Evolutionary conservation across 2,329 filamentous ascomycete genomes (phyloP).

Genomic region (Pseudocercospora vitis): DNA sequence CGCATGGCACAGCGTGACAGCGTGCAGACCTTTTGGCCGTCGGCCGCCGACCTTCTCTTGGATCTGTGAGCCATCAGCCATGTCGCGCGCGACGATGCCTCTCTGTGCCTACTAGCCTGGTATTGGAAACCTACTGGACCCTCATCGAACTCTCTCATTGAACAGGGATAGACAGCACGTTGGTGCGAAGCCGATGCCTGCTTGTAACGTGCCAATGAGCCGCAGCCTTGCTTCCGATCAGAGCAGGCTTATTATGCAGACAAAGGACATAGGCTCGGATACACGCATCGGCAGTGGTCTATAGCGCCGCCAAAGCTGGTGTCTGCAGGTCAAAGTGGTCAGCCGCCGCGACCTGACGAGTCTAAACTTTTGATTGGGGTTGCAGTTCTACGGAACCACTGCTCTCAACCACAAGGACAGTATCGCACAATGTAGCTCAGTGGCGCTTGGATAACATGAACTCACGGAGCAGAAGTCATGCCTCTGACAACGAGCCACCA

Average conservation of each 20-base stretch:
- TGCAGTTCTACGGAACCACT: neutral
- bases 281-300: neutral
- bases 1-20: neutral
- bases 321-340: neutral
- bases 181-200: neutral
- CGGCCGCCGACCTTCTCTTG: too few species aligned
- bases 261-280: slow-evolving; percentile 1
- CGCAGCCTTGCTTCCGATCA: slow-evolving; percentile 4
- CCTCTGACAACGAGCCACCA: too few species aligned
- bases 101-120: too few species aligned
- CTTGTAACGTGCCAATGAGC: neutral
- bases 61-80: too few species aligned
- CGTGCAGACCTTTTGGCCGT: neutral
- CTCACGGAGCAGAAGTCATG: too few species aligned
- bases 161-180: neutral
- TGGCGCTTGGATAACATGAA: too few species aligned
- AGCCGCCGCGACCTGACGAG: neutral
- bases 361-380: too few species aligned
- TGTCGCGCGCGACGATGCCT: too few species aligned
- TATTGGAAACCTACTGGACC: neutral
- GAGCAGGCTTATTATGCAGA: neutral
- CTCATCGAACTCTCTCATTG: neutral
- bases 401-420: too few species aligned
- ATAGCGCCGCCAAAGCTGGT: neutral
- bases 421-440: too few species aligned